Evolutionary conservation across 2,329 filamentous ascomycete species (phyloP), one percentile per base, ranked within the genome.

Genomic region (Dothidotthia symphoricarpi): DNA sequence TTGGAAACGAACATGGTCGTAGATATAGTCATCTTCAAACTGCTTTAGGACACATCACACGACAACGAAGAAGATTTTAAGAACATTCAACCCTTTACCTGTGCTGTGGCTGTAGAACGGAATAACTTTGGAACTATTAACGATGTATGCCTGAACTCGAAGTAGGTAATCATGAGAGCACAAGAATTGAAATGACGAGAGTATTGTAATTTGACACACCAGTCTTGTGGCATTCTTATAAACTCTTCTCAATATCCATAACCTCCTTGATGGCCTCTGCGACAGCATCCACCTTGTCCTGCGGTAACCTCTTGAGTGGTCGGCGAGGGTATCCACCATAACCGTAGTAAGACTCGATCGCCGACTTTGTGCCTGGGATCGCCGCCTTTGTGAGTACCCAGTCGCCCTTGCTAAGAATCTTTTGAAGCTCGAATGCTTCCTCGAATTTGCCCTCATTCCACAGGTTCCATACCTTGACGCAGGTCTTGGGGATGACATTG

Each of bases 321-420:
- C 77, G 75, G 43, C 88, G 78, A 4, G 87, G 86, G 63, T 81
- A 80, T 3, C 85, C 86, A 17, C 88, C 88, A 63, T 94, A 94
- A 32, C 87, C 87, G 61, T 81, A 88, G 66, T 88, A 88, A 51
- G 74, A 80, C 72, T 93, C 82, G 54, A 94, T 82, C 9, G 85
- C 86, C 51, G 79, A 80, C 75, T 94, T 94, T 15, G 88, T 93
- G n/a, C 86, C 88, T 1, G 88, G 83, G 55, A 93, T 88, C 30
- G 86, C 86, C 0, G 84, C 76, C 71, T 89, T 89, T 45, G 88
- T 93, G 37, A 91, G 72, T 28, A 83, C 81, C 87, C 87, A 94
- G 67, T 94, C 88, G 22, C 83, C 83, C 60, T 81, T 82, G 56
- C 83, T 83, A 45, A 94, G 77, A n/a, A 83, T 69, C 66, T 85